Base-by-base conservation (phyloP, 768 basidiomycete genomes). In the Cantharellus anzutake region DNA sequence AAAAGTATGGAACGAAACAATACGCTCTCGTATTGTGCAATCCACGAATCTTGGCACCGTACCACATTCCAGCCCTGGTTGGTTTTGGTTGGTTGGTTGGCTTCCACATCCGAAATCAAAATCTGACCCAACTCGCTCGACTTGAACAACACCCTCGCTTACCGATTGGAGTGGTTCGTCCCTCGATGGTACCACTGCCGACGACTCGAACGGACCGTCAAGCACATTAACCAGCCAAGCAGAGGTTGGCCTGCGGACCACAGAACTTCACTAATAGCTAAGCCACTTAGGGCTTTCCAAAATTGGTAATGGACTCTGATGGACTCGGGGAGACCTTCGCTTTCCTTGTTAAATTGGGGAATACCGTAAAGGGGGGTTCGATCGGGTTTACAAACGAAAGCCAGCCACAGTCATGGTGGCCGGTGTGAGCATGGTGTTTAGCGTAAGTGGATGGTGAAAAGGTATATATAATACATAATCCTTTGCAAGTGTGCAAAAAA, bases 381-480 rank as follows among this genome's bases (percentile, higher is more conserved):
- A 52, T 91, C 84, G n/a, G 94, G 93, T 65, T 78, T 72, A 56
- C 94, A 94, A 2, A 98, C 92, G 66, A 89, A 96, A 61, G 97
- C 94, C 68, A 97, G 92, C 94, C 64, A 92, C 82, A 39, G 85
- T 86, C 80, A 96, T 80, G n/a, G n/a, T n/a, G n/a, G n/a, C n/a
- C n/a, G n/a, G n/a, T n/a, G 0, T 86, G 83, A 14, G 94, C 94
- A 70, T 99, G 94, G 71, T 99, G 94, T 70, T 91, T 88, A 35
- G 79, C 89, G 69, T 97, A n/a, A n/a, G n/a, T n/a, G n/a, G n/a
- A n/a, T n/a, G n/a, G n/a, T n/a, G n/a, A n/a, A n/a, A n/a, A n/a
- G n/a, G n/a, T n/a, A n/a, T n/a, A n/a, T n/a, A n/a, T n/a, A n/a
- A n/a, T n/a, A n/a, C n/a, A n/a, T n/a, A n/a, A n/a, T n/a, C n/a